phyloP scores from a whole-genome alignment of 2,329 filamentous ascomycete species.

The Penicillium sp. region DNA sequence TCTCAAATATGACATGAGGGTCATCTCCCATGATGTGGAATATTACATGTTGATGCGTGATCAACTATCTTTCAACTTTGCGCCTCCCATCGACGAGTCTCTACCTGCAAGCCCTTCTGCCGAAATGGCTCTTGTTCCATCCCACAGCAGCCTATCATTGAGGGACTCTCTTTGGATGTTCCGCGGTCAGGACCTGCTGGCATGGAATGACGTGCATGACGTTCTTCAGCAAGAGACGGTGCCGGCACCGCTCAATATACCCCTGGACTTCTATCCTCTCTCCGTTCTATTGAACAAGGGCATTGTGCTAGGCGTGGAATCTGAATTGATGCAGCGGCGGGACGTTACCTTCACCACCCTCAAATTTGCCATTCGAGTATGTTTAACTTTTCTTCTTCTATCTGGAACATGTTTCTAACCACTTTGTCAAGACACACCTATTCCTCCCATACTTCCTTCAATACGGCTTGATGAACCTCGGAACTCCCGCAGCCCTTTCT shows the following conservation, averaged over 20 bases:
- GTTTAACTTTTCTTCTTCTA: background rate
- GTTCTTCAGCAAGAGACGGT: constrained; percentile 75
- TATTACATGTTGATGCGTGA: constrained; percentile 93
- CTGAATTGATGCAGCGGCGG: constrained; percentile 87
- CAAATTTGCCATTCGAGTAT: constrained; percentile 80
- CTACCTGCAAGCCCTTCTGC: constrained; percentile 51
- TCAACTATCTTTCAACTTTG: constrained; percentile 58
- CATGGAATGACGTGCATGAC: constrained; percentile 86
- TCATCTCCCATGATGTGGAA: constrained; percentile 93
- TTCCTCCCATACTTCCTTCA: constrained; percentile 87
- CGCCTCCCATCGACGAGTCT: constrained; percentile 48
- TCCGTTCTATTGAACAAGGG: constrained; percentile 86
- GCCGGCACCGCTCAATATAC: constrained; percentile 71
- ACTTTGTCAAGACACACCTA: constrained; percentile 73
- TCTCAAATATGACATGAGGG: constrained; percentile 96
- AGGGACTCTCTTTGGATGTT: constrained; percentile 93
- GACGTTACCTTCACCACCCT: constrained; percentile 90
- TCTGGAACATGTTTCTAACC: background rate
- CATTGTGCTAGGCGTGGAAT: constrained; percentile 85
- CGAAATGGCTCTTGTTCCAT: constrained; percentile 45
- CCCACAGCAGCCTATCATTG: constrained; percentile 57
- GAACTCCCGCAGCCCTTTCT: constrained; percentile 75
- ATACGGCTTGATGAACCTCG: constrained; percentile 72
- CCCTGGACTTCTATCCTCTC: constrained; percentile 93
- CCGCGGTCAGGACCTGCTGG: constrained; percentile 79